A percentile compares a stretch with the other conserved stretches of the same genome.
phyloP scores from a whole-genome alignment of 2,329 filamentous ascomycete species.

The Aspergillus niger region DNA sequence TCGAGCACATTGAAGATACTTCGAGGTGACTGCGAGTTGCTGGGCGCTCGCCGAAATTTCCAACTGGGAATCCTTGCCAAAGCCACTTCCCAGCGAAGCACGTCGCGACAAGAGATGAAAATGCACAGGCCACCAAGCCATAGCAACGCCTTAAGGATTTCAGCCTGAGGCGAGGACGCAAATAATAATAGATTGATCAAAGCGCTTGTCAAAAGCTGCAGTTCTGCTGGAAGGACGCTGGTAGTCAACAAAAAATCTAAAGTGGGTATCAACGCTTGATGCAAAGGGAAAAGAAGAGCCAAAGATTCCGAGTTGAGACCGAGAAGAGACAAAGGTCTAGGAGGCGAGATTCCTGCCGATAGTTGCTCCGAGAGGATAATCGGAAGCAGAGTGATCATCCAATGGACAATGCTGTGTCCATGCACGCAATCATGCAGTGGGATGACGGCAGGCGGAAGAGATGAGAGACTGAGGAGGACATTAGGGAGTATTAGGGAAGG shows the following conservation, averaged over 20 bases:
- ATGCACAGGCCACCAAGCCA: slow-evolving; percentile 81
- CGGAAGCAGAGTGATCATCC: slow-evolving; percentile 73
- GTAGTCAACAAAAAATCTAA: slow-evolving; percentile 83
- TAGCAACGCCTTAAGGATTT: slow-evolving; percentile 81
- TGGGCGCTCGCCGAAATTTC: slow-evolving; percentile 69
- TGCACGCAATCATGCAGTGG: slow-evolving; percentile 62
- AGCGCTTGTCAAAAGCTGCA: slow-evolving; percentile 80
- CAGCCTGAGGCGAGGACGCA: slow-evolving; percentile 75
- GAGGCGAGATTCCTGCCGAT: slow-evolving; percentile 37
- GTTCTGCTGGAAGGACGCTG: slow-evolving; percentile 81
- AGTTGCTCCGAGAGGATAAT: slow-evolving; percentile 56
- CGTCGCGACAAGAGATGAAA: slow-evolving; percentile 70
- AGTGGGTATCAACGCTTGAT: slow-evolving; percentile 72
- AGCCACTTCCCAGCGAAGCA: slow-evolving; percentile 80
- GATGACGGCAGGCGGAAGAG: slow-evolving; percentile 72
- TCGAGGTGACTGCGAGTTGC: slow-evolving; percentile 38
- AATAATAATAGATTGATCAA: slow-evolving; percentile 81
- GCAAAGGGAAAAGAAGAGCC: slow-evolving; percentile 75
- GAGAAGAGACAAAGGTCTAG: slow-evolving; percentile 34
- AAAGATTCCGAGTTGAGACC: slow-evolving; percentile 59
- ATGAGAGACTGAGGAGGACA: slow-evolving; percentile 75
- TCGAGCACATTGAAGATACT: slow-evolving; percentile 46
- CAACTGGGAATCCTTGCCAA: slow-evolving; percentile 87
- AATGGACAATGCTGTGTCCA: slow-evolving; percentile 70
- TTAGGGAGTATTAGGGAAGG: slow-evolving; percentile 70